Base-by-base conservation (phyloP, 768 basidiomycete species). In the Pleurotus sapidus region DNA sequence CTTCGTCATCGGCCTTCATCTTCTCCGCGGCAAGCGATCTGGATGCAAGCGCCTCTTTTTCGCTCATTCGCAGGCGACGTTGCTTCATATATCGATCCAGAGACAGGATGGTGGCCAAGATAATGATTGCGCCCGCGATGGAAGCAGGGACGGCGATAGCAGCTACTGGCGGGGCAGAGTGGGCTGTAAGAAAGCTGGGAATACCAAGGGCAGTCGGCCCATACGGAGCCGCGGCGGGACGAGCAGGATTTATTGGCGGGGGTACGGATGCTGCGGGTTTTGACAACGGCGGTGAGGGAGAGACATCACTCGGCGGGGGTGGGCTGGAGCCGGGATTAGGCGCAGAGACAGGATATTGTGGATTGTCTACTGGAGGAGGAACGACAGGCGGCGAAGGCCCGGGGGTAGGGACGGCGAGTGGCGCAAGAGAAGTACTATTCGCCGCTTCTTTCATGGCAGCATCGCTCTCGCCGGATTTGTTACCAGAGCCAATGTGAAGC, bases 61-160 rank as follows among this genome's bases (percentile, higher is more conserved):
- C 55, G 9, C 65, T 59, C 53, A 65, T 69, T 15, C 68, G 64
- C 17, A 54, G 51, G 18, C 51, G 51, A 18, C 51, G 51, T n/a
- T 54, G 51, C 51, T 54, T 54, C 17, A 54, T 39, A 25, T 66
- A 65, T 45, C 68, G 69, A 8, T 65, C 66, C 42, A 73, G 50
- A 5, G 67, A 65, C 20, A 74, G 59, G 24, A 59, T 58, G 8
- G 62, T 53, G 2, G 72, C 72, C 12, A 72, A 49, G 5, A 76
- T 43, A 5, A 73, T 50, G 39, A 74, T 65, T 8, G 63, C 68
- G 8, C 67, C 65, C 24, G 74, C 63, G 45, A 69, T 61, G 14
- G 73, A 71, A 7, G 75, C 63, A 2, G 74, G 74, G 18, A 74
- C 64, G 6, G 70, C 72, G 55, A 69, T 67, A 14, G 72, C 70